Base-by-base conservation (phyloP, 768 basidiomycete genomes). In the Collybia mongolica region DNA sequence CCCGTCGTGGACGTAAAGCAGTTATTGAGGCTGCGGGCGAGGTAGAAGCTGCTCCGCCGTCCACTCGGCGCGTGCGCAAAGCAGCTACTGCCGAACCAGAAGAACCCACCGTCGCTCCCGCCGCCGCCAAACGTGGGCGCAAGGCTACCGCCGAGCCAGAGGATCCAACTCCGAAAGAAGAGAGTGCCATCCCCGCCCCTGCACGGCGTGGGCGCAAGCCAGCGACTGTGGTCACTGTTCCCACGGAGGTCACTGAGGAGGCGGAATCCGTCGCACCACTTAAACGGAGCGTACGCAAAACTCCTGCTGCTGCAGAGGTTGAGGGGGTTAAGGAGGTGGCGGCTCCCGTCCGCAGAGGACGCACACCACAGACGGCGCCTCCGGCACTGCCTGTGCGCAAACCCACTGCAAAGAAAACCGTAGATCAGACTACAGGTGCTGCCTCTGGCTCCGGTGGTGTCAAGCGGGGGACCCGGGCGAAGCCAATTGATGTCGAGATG, bases 1-100 rank as follows among this genome's bases (percentile, higher is more conserved):
- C 58, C 2, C 63, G 66, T 20, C 57, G 64, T 17, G 58, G 54
- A 4, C 65, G 64, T 7, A 65, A 66, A 47, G 51, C 54, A 2
- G 59, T 58, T 12, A 56, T 44, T 3, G 61, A 64, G 39, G 28
- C 49, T 24, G 50, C 47, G 38, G 36, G 15, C 20, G 49, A 51
- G 39, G 39, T 32, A 6, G 36, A 39, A 38, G 6, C 44, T 18
- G 7, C 29, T 5, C 45, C 52, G 28, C 49, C 22, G 17, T 51
- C 58, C 23, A 7, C 40, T 12, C 55, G 55, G 28, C 47, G 60
- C 28, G 49, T 53, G 5, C 54, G 55, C 1, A 58, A 56, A 35
- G 54, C 49, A 15, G 43, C 58, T 5, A 63, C 60, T 11, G 56
- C 51, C 2, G 65, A 69, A 28, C 55, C 57, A 0, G 57, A 63